phyloP scores from a whole-genome alignment of 306 rosid genomes.

The Mimosa bimucronata region DNA sequence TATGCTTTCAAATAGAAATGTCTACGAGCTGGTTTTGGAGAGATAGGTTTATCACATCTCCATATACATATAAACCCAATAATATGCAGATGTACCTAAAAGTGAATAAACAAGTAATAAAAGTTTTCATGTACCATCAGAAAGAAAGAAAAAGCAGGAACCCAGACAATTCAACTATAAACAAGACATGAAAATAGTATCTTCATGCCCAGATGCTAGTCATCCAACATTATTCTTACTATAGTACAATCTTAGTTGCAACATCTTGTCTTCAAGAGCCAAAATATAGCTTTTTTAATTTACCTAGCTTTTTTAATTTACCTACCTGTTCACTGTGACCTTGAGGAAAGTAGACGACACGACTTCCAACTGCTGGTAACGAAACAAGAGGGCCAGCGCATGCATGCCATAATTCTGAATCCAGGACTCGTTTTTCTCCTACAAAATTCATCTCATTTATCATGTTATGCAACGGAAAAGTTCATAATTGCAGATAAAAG shows the following conservation, averaged over 20 bases:
- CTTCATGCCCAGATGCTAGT: background rate
- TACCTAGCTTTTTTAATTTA: too few species aligned
- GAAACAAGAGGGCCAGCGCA: slow-evolving; percentile 98
- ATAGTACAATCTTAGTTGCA: background rate
- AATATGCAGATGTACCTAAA: background rate
- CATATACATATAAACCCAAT: background rate
- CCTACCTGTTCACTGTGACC: slow-evolving; percentile 98
- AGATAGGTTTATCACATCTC: background rate
- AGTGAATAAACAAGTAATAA: background rate
- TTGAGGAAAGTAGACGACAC: slow-evolving; percentile 92
- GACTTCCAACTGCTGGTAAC: slow-evolving; percentile 85
- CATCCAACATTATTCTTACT: background rate
- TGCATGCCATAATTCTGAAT: slow-evolving; percentile 99
- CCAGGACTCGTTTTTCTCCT: slow-evolving; percentile 24
- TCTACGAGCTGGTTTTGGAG: background rate
- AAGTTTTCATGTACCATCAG: background rate
- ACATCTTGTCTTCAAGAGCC: background rate
- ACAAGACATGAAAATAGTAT: background rate
- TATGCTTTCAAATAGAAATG: background rate
- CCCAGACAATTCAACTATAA: background rate
- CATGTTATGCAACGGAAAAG: background rate
- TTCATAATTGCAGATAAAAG: background rate
- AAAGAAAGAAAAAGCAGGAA: background rate
- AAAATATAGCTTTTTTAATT: background rate
- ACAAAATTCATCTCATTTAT: background rate